phyloP scores from a whole-genome alignment of 305 asterid genomes.

The Fraxinus ornus region DNA sequence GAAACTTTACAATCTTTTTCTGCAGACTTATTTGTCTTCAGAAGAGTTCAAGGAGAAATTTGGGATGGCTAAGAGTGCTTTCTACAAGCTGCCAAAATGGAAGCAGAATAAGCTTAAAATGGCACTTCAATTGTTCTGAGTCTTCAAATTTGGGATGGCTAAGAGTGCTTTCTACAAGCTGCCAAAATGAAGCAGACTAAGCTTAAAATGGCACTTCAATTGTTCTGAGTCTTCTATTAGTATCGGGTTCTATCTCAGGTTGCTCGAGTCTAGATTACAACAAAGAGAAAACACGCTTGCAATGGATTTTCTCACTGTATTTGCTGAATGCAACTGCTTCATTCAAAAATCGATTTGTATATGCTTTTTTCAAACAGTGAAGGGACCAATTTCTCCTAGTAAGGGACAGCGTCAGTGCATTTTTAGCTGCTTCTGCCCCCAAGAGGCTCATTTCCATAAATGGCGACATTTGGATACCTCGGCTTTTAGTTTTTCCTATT shows the following conservation, averaged over 20 bases:
- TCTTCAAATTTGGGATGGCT: slow-evolving; percentile 66
- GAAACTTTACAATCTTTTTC: slow-evolving; percentile 10
- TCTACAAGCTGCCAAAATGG: slow-evolving; percentile 95
- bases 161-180: slow-evolving; percentile 77
- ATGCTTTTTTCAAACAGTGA: slow-evolving; percentile 8
- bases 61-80: slow-evolving; percentile 70
- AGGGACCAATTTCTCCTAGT: slow-evolving; percentile 19
- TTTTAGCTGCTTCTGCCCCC: slow-evolving; percentile 54
- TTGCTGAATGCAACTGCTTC: slow-evolving; percentile 1
- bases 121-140: slow-evolving; percentile 71
- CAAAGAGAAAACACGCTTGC: slow-evolving; percentile 24
- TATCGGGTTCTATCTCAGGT: slow-evolving; percentile 24
- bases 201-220: slow-evolving; percentile 68
- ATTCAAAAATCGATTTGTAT: neutral
- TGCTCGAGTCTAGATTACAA: slow-evolving; percentile 31
- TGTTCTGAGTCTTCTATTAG: slow-evolving; percentile 53
- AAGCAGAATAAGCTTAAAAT: slow-evolving; percentile 90
- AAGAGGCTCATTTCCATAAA: slow-evolving; percentile 29
- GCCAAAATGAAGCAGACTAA: slow-evolving; percentile 97
- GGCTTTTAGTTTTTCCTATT: slow-evolving; percentile 22
- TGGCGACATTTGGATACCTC: slow-evolving; percentile 29
- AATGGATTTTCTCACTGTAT: slow-evolving; percentile 19
- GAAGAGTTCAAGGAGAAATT: slow-evolving; percentile 88
- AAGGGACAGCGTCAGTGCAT: slow-evolving; percentile 45
- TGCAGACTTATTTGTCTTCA: slow-evolving; percentile 78